These are phyloP conservation scores for Cryphonectria japonica DNA, from an alignment of 2,329 filamentous ascomycete species.

Conservation along the genomic window DNA sequence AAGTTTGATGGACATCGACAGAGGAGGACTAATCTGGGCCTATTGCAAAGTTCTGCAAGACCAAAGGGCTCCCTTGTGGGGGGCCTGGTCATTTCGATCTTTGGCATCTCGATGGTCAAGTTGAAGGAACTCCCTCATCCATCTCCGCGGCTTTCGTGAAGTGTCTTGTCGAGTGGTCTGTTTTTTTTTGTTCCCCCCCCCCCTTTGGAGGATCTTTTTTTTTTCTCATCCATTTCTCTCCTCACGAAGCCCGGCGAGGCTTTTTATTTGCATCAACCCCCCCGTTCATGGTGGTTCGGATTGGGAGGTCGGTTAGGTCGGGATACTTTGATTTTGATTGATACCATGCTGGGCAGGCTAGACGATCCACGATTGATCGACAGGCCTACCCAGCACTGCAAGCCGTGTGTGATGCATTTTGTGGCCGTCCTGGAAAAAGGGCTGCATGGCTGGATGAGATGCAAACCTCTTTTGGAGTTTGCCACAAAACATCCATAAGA, in stretches of 20 bases:
- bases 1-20: not conserved
- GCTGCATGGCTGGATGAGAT: not conserved
- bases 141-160: too few relatives aligned
- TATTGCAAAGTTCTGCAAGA: not conserved
- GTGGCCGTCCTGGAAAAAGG: not conserved
- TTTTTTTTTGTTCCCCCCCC: not conserved
- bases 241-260: not conserved
- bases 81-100: not conserved
- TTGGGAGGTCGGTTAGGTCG: not conserved
- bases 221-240: not conserved
- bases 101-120: not conserved
- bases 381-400: not conserved
- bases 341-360: conserved; percentile 5
- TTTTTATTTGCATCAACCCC: not conserved
- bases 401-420: not conserved
- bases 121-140: not conserved
- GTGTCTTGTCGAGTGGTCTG: not conserved
- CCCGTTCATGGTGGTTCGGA: not conserved
- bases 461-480: not conserved
- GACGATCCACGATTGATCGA: conserved; percentile 3
- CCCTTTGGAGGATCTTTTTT: not conserved
- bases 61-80: not conserved
- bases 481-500: not conserved
- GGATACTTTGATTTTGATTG: conserved; percentile 8
- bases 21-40: not conserved